Evolutionary conservation across 2,329 filamentous ascomycete species (phyloP).

Genomic region (Penicillium italicum): DNA sequence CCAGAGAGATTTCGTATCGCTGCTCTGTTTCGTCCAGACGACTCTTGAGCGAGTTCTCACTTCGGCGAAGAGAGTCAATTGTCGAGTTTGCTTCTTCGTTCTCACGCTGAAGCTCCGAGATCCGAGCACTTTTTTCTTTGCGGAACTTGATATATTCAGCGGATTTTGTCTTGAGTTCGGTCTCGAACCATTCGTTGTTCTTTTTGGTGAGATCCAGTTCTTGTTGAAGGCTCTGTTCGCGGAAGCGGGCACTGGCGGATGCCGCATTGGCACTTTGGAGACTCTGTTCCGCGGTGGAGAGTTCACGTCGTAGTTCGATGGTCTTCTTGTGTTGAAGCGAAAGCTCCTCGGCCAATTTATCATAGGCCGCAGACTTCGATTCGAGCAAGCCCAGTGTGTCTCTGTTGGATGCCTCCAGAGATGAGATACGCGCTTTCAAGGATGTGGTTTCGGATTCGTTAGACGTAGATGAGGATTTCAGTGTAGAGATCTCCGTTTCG

Average conservation of each 20-base stretch:
- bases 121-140: slow-evolving; percentile 88
- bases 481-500: slow-evolving; percentile 74
- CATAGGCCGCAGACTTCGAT: slow-evolving; percentile 81
- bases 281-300: slow-evolving; percentile 75
- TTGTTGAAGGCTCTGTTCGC: slow-evolving; percentile 84
- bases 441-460: slow-evolving; percentile 66
- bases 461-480: slow-evolving; percentile 69
- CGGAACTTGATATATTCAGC: slow-evolving; percentile 83
- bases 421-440: slow-evolving; percentile 76
- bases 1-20: slow-evolving; percentile 80
- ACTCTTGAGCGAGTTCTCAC: slow-evolving; percentile 74
- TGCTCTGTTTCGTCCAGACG: slow-evolving; percentile 78
- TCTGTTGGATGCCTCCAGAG: slow-evolving; percentile 86
- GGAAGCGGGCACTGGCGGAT: slow-evolving; percentile 78
- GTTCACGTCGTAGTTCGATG: slow-evolving; percentile 75
- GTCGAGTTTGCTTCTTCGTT: slow-evolving; percentile 79
- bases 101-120: slow-evolving; percentile 81
- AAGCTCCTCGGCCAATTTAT: slow-evolving; percentile 79
- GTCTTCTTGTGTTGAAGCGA: slow-evolving; percentile 86
- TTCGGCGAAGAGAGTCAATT: slow-evolving; percentile 72
- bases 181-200: slow-evolving; percentile 90
- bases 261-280: slow-evolving; percentile 78
- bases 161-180: slow-evolving; percentile 84
- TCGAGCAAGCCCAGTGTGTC: slow-evolving; percentile 87
- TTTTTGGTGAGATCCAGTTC: slow-evolving; percentile 84